Conservation (phyloP, 441 rosid genomes). For the Biscutella auriculata region DNA sequence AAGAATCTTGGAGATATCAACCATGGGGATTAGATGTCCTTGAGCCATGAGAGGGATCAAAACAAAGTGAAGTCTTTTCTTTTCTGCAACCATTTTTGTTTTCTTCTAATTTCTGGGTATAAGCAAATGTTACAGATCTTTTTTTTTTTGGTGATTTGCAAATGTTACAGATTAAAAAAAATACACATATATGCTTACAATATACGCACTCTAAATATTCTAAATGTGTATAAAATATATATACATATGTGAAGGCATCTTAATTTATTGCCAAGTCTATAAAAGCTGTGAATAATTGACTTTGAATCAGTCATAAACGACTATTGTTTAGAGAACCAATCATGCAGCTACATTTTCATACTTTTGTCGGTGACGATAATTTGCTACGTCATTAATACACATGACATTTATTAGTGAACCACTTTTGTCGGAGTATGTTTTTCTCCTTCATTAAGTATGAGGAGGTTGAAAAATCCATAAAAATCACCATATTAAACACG, state of each 20-base stretch:
- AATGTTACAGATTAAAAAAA: too few species aligned
- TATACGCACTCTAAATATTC: too few species aligned
- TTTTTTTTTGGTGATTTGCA: too few species aligned
- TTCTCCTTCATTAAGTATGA: too few species aligned
- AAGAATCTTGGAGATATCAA: constrained; percentile 37
- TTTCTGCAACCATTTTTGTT: constrained; percentile 17
- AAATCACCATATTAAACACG: too few species aligned
- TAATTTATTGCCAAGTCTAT: background rate
- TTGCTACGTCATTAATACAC: background rate
- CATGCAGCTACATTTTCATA: background rate
- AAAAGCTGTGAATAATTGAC: constrained; percentile 19
- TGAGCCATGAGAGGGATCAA: constrained; percentile 48
- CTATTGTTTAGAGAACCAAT: constrained; percentile 11
- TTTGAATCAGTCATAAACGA: constrained; percentile 15
- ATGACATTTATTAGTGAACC: background rate
- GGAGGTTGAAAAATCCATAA: too few species aligned
- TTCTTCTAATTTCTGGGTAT: background rate
- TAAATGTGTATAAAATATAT: too few species aligned
- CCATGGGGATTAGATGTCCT: constrained; percentile 44
- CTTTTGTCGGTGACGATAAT: background rate
- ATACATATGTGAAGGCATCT: background rate
- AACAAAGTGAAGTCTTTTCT: constrained; percentile 30
- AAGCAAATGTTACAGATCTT: too few species aligned
- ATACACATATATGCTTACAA: too few species aligned
- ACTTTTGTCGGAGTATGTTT: too few species aligned